These are phyloP conservation scores for Teratosphaeria pseudoeucalypti DNA, from an alignment of 2,329 filamentous ascomycete species.

Conservation along the genomic window DNA sequence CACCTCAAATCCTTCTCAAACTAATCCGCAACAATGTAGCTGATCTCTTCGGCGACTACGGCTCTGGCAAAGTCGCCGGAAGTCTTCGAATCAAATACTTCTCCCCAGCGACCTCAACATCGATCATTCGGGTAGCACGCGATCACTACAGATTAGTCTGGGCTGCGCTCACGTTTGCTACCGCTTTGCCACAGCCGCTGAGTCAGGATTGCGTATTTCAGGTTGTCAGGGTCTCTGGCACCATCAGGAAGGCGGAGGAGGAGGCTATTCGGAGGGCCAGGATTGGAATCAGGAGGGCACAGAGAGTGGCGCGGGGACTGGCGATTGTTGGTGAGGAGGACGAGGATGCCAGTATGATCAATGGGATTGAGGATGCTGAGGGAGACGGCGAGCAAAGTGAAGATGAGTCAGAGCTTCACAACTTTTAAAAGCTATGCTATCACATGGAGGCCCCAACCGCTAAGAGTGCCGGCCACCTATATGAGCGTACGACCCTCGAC, in stretches of 20 bases:
- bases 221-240: constrained; percentile 81
- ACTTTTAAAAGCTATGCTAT: background rate
- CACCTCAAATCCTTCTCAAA: constrained; percentile 53
- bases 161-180: constrained; percentile 77
- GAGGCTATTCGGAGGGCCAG: constrained; percentile 75
- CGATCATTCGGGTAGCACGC: constrained; percentile 76
- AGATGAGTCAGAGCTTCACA: background rate
- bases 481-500: no score
- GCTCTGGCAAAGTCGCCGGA: constrained; percentile 61
- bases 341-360: constrained; percentile 33
- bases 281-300: constrained; percentile 57
- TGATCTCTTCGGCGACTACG: constrained; percentile 79
- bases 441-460: no score
- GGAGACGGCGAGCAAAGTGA: constrained; percentile 29
- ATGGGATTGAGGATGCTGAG: constrained; percentile 36
- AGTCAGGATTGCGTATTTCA: constrained; percentile 63
- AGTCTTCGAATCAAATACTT: constrained; percentile 83
- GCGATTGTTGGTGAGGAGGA: constrained; percentile 19
- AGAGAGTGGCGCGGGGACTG: constrained; percentile 35
- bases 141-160: constrained; percentile 79
- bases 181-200: constrained; percentile 51
- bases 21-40: constrained; percentile 61
- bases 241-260: constrained; percentile 83
- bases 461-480: no score
- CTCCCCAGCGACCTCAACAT: constrained; percentile 83